Evolutionary conservation across 148 eudicot genomes (phyloP).

Genomic region (Persicaria maculosa): DNA sequence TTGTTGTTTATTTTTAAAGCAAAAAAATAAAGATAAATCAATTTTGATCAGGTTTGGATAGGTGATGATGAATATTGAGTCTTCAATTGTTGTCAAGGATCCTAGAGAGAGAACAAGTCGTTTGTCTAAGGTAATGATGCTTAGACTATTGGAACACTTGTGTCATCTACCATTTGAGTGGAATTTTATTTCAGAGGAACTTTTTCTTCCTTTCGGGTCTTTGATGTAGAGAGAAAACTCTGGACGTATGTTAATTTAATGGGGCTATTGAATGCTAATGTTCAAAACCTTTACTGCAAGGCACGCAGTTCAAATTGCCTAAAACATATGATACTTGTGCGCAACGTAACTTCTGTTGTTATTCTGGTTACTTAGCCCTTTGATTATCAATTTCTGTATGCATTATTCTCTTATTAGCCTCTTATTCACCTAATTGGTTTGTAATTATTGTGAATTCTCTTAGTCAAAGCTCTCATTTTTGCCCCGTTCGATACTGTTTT

Average conservation of each 20-base stretch:
- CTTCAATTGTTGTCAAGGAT: conserved; percentile 21
- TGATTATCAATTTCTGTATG: neutral
- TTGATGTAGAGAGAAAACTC: conserved; percentile 50
- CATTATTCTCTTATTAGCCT: too few relatives aligned
- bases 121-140: conserved; percentile 42
- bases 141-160: neutral
- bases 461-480: too few relatives aligned
- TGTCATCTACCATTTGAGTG: neutral
- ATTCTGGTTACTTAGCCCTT: neutral
- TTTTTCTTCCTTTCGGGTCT: conserved; percentile 34
- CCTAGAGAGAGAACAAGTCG: conserved; percentile 24
- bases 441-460: too few relatives aligned
- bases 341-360: neutral
- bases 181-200: neutral
- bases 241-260: conserved; percentile 51
- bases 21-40: neutral
- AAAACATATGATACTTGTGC: too few relatives aligned
- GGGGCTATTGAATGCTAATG: conserved; percentile 51
- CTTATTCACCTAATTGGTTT: too few relatives aligned
- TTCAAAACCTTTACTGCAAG: conserved; percentile 42
- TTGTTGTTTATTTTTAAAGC: neutral
- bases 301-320: conserved; percentile 45
- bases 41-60: neutral
- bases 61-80: conserved; percentile 15
- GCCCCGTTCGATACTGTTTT: too few relatives aligned